phyloP scores from a whole-genome alignment of 2,329 filamentous ascomycete genomes.

The Aspergillus piperis region DNA sequence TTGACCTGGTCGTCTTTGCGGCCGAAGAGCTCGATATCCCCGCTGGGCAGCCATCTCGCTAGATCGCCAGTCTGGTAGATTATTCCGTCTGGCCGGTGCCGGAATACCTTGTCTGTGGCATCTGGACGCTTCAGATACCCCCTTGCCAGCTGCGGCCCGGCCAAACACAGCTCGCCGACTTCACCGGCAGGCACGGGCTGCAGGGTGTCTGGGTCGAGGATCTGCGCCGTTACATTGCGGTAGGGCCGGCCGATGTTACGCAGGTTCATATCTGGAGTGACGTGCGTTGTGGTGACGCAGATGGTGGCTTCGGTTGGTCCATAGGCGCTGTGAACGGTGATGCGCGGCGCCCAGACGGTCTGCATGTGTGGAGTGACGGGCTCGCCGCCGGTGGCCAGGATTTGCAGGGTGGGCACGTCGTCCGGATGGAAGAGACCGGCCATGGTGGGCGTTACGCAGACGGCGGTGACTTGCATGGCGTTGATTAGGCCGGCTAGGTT shows the following conservation, averaged over 20 bases:
- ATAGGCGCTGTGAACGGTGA: conserved; percentile 17
- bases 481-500: not conserved
- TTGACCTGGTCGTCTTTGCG: conserved; percentile 65
- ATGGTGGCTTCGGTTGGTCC: conserved; percentile 23
- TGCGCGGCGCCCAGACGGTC: conserved; percentile 11
- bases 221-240: conserved; percentile 11
- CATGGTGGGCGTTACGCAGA: conserved; percentile 10
- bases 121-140: conserved; percentile 22
- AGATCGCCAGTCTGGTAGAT: conserved; percentile 26
- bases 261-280: conserved; percentile 7
- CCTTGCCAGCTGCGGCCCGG: conserved; percentile 16
- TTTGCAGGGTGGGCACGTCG: not conserved
- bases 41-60: conserved; percentile 18
- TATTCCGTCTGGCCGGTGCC: not conserved
- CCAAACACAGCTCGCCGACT: conserved; percentile 19
- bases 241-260: conserved; percentile 19
- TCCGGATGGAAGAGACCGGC: conserved; percentile 2
- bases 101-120: conserved; percentile 13
- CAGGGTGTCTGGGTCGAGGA: conserved; percentile 16
- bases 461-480: conserved; percentile 1
- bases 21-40: conserved; percentile 42
- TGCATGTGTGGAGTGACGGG: conserved; percentile 16
- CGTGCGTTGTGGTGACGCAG: conserved; percentile 9
- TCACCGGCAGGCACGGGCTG: conserved; percentile 15
- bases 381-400: conserved; percentile 9